Base-by-base conservation (phyloP, 2,329 filamentous ascomycete species). In the Parastagonospora nodorum region DNA sequence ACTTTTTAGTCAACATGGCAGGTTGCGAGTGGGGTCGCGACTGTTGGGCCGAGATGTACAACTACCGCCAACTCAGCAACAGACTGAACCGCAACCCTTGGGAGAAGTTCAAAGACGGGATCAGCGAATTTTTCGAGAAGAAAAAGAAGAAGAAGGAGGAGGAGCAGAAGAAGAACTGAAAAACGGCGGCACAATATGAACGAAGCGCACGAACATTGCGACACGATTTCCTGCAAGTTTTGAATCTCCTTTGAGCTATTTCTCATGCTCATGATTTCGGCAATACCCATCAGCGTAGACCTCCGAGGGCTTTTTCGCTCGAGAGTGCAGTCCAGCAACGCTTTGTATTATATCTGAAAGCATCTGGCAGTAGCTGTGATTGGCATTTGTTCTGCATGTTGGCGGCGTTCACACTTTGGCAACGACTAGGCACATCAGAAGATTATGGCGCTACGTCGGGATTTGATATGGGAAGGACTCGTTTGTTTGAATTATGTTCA, bases 1-100 rank as follows among this genome's bases (percentile, higher is more conserved):
- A 99, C 73, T 97, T 99, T 68, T 64, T 97, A 40, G 93, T 99
- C 66, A 99, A 97, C 74, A 97, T 99, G 93, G 94, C 94, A 5
- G 94, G 94, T 4, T 99, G 94, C 72, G 89, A 96, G 74, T 97
- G 90, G 88, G 93, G 93, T 4, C 85, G 94, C 42, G 93, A 99
- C 76, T 99, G 94, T 74, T 97, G 93, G 93, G 88, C 88, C 32
- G 94, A 99, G 77, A 97, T 99, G 86, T 96, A 96, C 77, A 88
- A 89, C 72, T 99, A 92, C 78, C 89, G 92, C 45, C 87, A 96
- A 73, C 82, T 96, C 68, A 96, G 91, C 78, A 93, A 96, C 73
- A 87, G 86, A 75, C 82, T 97, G 55, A 97, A 97, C 78, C 85
- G 91, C 44, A 89, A 85, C 43, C 81, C 77, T 48, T 97, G 91